Evolutionary conservation across 2,329 filamentous ascomycete species (phyloP), one percentile per base, ranked within the genome.

Genomic region (Diaporthe aspalathi): DNA sequence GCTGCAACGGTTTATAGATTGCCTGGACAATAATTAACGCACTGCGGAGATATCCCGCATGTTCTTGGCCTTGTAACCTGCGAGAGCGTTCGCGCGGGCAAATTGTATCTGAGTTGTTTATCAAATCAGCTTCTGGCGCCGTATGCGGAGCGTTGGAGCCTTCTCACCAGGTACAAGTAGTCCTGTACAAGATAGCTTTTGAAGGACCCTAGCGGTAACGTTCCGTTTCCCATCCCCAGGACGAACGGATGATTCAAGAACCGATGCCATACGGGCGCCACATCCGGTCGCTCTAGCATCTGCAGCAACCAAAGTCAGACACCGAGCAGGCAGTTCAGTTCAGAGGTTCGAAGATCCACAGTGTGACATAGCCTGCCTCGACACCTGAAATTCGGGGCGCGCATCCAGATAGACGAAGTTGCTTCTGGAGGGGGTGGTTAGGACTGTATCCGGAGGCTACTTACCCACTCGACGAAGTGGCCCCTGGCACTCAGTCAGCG

Each of bases 111-210:
- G 35, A 7, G 9, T 47, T 12, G 45, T 14, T 14, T 9, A 12
- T 27, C 53, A 27, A 29, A 11, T 73, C 43, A 73, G 68, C 57
- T 32, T 22, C 24, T 40, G 17, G 32, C 11, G 53, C 9, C 47
- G 12, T 22, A 27, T 24, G n/a, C n/a, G 5, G 6, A 45, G 20
- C 17, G 5, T n/a, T n/a, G 14, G 20, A 76, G 2, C 35, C 35
- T 38, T 38, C 54, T 57, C 54, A 96, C 93, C 53, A 98, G 83
- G 78, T 96, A 98, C 5, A 97, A 85, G 77, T 98, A 98, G 77
- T 98, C 95, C 77, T 98, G 95, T 12, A 96, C 87, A 70, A 98
- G 89, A 79, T 98, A 98, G 49, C 92, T 88, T 80, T 94, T 96
- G 85, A 97, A 98, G 0, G 90, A 91, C 53, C 92, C 89, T 1